These are phyloP conservation scores for Phlebiopsis gigantea DNA, from an alignment of 768 basidiomycete genomes.

Conservation along the genomic window DNA sequence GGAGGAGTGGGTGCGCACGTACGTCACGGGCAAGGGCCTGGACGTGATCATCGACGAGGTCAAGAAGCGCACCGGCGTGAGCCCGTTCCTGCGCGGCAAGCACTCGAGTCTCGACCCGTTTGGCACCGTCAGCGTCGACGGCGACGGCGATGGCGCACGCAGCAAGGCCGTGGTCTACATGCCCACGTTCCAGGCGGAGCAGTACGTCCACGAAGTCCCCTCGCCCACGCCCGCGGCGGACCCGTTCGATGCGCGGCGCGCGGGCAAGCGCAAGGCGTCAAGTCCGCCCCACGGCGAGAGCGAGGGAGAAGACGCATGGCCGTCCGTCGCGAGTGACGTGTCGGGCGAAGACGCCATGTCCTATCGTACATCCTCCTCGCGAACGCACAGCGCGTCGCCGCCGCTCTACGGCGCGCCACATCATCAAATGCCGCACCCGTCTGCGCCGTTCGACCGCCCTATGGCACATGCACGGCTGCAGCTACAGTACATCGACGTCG, in stretches of 20 bases:
- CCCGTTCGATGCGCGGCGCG: not conserved
- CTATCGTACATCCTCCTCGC: not conserved
- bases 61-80: constrained; percentile 42
- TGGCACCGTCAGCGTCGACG: constrained; percentile 34
- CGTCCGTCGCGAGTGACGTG: constrained; percentile 4
- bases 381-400: constrained; percentile 4
- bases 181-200: constrained; percentile 27
- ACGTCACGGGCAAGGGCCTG: constrained; percentile 44
- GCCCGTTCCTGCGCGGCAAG: constrained; percentile 46
- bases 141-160: constrained; percentile 24
- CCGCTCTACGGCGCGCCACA: constrained; percentile 3
- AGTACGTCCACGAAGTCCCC: constrained; percentile 19
- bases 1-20: constrained; percentile 15
- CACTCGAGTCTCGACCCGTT: constrained; percentile 47
- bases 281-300: constrained; percentile 3
- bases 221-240: not conserved
- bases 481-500: not conserved
- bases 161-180: constrained; percentile 16
- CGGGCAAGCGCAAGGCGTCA: constrained; percentile 12
- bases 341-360: not conserved
- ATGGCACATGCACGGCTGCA: not conserved
- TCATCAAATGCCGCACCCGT: not conserved
- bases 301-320: constrained; percentile 8
- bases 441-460: not conserved
- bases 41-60: constrained; percentile 44